Conservation (phyloP, 108 stramenopile genomes). For the Skeletonema costatum region DNA sequence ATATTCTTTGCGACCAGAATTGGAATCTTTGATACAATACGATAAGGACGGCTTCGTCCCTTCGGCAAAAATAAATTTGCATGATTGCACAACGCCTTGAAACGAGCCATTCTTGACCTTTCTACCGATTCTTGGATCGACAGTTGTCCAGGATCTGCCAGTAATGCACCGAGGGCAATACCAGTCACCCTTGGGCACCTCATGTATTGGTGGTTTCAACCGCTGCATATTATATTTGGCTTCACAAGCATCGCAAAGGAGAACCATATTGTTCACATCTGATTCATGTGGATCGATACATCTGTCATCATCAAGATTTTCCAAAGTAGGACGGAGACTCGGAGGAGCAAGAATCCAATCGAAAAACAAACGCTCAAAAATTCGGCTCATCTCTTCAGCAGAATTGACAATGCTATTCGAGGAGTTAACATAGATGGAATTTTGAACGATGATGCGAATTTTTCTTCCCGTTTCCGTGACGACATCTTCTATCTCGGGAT, state of each 20-base stretch:
- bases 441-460: slow-evolving; percentile 71
- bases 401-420: slow-evolving; percentile 73
- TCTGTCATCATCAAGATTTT: slow-evolving; percentile 81
- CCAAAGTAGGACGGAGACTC: slow-evolving; percentile 53
- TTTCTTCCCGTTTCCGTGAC: slow-evolving; percentile 76
- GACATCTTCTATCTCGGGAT: slow-evolving; percentile 41
- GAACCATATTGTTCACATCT: slow-evolving; percentile 74
- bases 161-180: slow-evolving; percentile 81
- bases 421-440: slow-evolving; percentile 66
- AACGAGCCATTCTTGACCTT: slow-evolving; percentile 36
- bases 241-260: slow-evolving; percentile 90
- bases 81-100: slow-evolving; percentile 38
- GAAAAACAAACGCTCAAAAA: slow-evolving; percentile 84
- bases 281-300: slow-evolving; percentile 77
- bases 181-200: slow-evolving; percentile 89
- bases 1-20: slow-evolving; percentile 46
- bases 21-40: slow-evolving; percentile 52
- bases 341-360: slow-evolving; percentile 87
- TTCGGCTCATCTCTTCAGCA: slow-evolving; percentile 78
- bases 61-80: slow-evolving; percentile 34
- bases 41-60: slow-evolving; percentile 41
- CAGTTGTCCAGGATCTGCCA: slow-evolving; percentile 77
- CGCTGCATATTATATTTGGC: slow-evolving; percentile 89
- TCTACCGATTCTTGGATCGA: slow-evolving; percentile 82
- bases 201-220: slow-evolving; percentile 68